A percentile compares a stretch with the other conserved stretches of the same genome.
These are phyloP conservation scores for Candida ascalaphidarum DNA, from an alignment of 805 yeast species.

Conservation along the genomic window DNA sequence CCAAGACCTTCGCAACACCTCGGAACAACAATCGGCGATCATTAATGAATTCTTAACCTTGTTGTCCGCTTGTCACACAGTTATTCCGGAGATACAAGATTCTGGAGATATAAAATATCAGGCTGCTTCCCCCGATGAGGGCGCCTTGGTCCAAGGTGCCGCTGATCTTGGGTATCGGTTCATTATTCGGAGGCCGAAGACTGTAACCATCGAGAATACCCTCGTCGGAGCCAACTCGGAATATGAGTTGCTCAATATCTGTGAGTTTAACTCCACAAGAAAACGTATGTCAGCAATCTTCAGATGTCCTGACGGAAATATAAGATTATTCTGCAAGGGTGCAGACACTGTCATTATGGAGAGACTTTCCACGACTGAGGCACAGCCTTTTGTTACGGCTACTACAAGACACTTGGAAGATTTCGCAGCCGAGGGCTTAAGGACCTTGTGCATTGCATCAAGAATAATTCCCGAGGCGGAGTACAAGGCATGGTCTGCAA, in stretches of 20 bases:
- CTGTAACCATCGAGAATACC: constrained; percentile 55
- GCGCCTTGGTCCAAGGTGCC: constrained; percentile 96
- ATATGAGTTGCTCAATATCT: constrained; percentile 78
- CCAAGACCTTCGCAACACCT: constrained; percentile 37
- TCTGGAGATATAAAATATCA: constrained; percentile 76
- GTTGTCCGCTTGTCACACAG: constrained; percentile 93
- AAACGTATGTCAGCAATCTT: constrained; percentile 96
- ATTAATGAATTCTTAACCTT: constrained; percentile 75
- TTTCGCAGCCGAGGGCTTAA: constrained; percentile 90
- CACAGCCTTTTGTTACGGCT: constrained; percentile 72
- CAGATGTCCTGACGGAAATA: constrained; percentile 88
- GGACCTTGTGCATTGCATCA: constrained; percentile 89
- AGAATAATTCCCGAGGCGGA: constrained; percentile 75
- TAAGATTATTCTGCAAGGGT: constrained; percentile 87
- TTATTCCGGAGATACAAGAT: constrained; percentile 77
- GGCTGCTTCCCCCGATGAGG: constrained; percentile 99
- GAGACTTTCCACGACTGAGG: constrained; percentile 52
- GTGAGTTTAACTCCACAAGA: constrained; percentile 96
- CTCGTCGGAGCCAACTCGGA: constrained; percentile 42
- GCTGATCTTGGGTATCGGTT: constrained; percentile 82
- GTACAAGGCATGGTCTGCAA: constrained; percentile 57
- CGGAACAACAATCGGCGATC: constrained; percentile 35
- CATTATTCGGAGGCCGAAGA: constrained; percentile 75
- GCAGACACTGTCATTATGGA: constrained; percentile 96
- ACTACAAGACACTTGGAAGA: constrained; percentile 88